phyloP scores from a whole-genome alignment of 257 asterid species.

The Lantana camara region DNA sequence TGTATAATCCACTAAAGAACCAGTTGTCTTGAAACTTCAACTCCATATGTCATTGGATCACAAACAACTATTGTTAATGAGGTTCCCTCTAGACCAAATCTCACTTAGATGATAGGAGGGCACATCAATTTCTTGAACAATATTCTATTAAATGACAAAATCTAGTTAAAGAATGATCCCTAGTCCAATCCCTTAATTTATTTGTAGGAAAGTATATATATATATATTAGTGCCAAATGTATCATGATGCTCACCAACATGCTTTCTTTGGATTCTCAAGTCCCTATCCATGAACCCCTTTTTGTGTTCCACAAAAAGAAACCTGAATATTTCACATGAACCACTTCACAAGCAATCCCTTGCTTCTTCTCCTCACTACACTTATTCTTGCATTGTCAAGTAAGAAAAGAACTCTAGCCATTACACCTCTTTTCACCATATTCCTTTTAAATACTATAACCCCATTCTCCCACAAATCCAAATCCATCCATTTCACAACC shows the following conservation, averaged over 20 bases:
- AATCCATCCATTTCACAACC: background rate
- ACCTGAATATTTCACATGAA: slow-evolving; percentile 26
- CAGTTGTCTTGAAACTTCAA: too few relatives aligned
- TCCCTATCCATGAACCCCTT: slow-evolving; percentile 6
- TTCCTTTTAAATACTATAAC: slow-evolving; percentile 10
- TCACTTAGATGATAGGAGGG: too few relatives aligned
- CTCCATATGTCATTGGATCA: too few relatives aligned
- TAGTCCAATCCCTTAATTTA: too few relatives aligned
- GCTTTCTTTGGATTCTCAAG: background rate
- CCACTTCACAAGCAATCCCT: slow-evolving; percentile 45
- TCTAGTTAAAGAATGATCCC: too few relatives aligned
- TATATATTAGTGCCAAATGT: too few relatives aligned
- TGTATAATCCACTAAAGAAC: too few relatives aligned
- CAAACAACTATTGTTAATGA: too few relatives aligned
- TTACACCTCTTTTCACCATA: slow-evolving; percentile 20
- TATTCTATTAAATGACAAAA: too few relatives aligned
- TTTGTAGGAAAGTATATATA: too few relatives aligned
- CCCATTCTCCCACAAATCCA: slow-evolving; percentile 29
- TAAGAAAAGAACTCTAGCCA: slow-evolving; percentile 34
- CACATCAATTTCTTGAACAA: too few relatives aligned
- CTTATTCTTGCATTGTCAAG: slow-evolving; percentile 40
- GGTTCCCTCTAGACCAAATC: too few relatives aligned
- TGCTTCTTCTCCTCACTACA: slow-evolving; percentile 30
- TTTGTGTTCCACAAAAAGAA: slow-evolving; percentile 3
- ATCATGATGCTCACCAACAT: background rate